Base-by-base conservation (phyloP, 257 asterid genomes). In the Nicotiana otophora region DNA sequence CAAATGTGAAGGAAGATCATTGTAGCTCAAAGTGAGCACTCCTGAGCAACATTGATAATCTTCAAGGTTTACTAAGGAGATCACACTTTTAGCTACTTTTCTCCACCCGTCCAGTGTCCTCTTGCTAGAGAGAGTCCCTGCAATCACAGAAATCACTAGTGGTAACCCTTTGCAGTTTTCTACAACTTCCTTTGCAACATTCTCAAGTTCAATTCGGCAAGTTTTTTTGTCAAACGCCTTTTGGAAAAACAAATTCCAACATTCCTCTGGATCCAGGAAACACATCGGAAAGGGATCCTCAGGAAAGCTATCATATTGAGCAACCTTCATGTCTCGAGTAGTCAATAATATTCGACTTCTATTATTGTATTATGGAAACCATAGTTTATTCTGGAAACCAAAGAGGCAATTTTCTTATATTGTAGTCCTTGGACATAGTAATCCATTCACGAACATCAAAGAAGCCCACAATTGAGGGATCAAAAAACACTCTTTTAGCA, bases 161-260 rank as follows among this genome's bases (percentile, higher is more conserved):
- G 82, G 70, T 23, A 78, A 62, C 3, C 82, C 57, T 5, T 78
- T 16, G 63, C 82, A 78, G 14, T 33, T 78, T 60, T 60, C 23
- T 15, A 63, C 70, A 30, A 78, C 42, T 33, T 4, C 53, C 64
- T 34, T 78, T 78, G 48, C 82, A 3, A 46, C 42, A 42, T 11
- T 53, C 34, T 39, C 11, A 53, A 76, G 26, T 19, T 48, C 42
- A 3, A 34, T 14, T 0, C 11, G 62, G 58, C 62, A 53, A 11
- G 5, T 3, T 30, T 51, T 30, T 54, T 55, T 30, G 28, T 26
- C 36, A 20, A 76, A 76, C 14, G 60, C 36, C 81, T 54, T 76
- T 15, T 53, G 42, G 10, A 5, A 53, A 53, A 76, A 54, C 23
- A 76, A 30, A 53, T 46, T 15, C 65, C 65, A 76, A 76, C 81